Evolutionary conservation across 2,329 filamentous ascomycete species (phyloP).

Genomic region (Hypoxylon sp.): DNA sequence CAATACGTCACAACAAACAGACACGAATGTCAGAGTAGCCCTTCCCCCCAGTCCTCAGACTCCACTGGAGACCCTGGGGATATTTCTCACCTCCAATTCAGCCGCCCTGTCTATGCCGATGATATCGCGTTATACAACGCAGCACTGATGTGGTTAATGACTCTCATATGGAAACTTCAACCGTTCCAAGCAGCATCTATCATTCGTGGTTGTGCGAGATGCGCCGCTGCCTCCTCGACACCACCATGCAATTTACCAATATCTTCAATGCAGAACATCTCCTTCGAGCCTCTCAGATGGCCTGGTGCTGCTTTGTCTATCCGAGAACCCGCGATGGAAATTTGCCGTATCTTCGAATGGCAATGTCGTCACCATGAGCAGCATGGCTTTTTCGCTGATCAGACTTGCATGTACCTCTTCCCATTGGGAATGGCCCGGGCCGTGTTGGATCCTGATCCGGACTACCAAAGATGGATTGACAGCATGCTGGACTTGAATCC

Average conservation of each 20-base stretch:
- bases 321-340: constrained; percentile 39
- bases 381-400: constrained; percentile 22
- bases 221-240: constrained; percentile 16
- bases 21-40: constrained; percentile 9
- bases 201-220: constrained; percentile 35
- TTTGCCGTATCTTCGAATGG: constrained; percentile 41
- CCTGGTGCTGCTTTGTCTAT: constrained; percentile 38
- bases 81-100: constrained; percentile 29
- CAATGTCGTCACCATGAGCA: constrained; percentile 37
- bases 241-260: constrained; percentile 6
- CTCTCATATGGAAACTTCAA: constrained; percentile 41
- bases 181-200: constrained; percentile 27
- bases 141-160: constrained; percentile 37
- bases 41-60: background rate
- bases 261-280: constrained; percentile 9
- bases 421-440: constrained; percentile 43
- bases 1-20: constrained; percentile 21
- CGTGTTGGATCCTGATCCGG: constrained; percentile 32
- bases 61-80: background rate
- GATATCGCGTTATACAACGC: constrained; percentile 43
- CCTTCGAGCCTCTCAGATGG: constrained; percentile 34
- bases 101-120: constrained; percentile 30
- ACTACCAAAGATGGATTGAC: constrained; percentile 36
- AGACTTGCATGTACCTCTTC: constrained; percentile 42
- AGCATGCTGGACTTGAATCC: constrained; percentile 40